Conservation (phyloP, 1,139 yeast genomes). For the Hyphopichia buzzinii region DNA sequence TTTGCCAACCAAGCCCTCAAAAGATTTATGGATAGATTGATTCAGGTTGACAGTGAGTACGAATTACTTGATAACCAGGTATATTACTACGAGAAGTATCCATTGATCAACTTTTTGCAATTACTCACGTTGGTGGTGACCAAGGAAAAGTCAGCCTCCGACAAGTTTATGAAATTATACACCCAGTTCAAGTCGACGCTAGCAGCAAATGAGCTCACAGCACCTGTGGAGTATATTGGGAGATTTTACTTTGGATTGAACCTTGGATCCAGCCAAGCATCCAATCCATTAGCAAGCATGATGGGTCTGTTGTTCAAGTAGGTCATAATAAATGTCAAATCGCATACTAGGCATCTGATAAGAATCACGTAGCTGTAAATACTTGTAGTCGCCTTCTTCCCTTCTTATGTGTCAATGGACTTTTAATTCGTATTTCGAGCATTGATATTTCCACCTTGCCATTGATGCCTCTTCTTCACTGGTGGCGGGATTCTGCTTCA, state of each 20-base stretch:
- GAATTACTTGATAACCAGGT: conserved; percentile 15
- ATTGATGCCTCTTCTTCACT: too few species aligned
- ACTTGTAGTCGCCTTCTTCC: too few species aligned
- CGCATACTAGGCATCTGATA: too few species aligned
- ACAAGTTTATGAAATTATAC: conserved; percentile 54
- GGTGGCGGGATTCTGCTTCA: too few species aligned
- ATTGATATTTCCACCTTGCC: too few species aligned
- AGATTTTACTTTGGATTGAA: conserved; percentile 38
- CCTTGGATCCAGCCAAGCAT: conserved; percentile 55
- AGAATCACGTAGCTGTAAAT: too few species aligned
- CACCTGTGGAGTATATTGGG: conserved; percentile 50
- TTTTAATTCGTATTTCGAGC: too few species aligned
- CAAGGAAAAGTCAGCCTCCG: conserved; percentile 49
- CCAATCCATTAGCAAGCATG: conserved; percentile 75
- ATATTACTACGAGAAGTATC: conserved; percentile 20
- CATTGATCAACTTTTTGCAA: conserved; percentile 66
- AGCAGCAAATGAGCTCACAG: conserved; percentile 27
- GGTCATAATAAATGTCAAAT: background rate
- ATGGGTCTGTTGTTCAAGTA: conserved; percentile 75
- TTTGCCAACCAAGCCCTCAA: conserved; percentile 48
- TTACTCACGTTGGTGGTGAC: conserved; percentile 62
- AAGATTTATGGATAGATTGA: conserved; percentile 35
- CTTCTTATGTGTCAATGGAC: too few species aligned
- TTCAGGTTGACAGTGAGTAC: conserved; percentile 10
- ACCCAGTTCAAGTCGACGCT: conserved; percentile 34